phyloP scores from a whole-genome alignment of 192 early-diverging fungal species.

The Umbelopsis vinacea region DNA sequence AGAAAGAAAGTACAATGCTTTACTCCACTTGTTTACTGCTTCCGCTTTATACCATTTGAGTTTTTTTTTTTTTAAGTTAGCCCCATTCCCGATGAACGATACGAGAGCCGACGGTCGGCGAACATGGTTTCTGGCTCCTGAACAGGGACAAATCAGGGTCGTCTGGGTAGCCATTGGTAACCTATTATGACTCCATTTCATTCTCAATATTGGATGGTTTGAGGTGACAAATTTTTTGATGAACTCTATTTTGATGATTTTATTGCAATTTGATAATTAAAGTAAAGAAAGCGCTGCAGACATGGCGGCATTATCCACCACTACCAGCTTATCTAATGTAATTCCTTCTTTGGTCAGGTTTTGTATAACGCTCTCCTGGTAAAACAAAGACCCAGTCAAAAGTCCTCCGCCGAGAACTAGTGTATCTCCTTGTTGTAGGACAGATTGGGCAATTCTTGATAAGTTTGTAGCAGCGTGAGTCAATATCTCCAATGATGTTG shows the following conservation, averaged over 20 bases:
- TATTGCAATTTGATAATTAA: neutral
- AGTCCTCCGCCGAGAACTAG: conserved; percentile 21
- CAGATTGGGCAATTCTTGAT: neutral
- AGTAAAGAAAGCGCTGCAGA: neutral
- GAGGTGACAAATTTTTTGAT: too few relatives aligned
- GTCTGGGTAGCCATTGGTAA: too few relatives aligned
- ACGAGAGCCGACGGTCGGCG: too few relatives aligned
- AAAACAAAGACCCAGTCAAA: neutral
- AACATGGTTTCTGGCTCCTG: too few relatives aligned
- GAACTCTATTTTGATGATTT: neutral
- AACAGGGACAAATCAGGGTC: too few relatives aligned
- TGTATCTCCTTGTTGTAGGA: neutral
- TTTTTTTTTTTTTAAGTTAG: too few relatives aligned
- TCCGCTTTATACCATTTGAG: too few relatives aligned
- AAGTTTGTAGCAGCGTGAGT: conserved; percentile 1
- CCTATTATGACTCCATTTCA: too few relatives aligned
- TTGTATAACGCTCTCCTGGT: neutral
- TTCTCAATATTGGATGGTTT: too few relatives aligned
- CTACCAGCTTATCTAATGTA: neutral
- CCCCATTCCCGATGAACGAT: too few relatives aligned
- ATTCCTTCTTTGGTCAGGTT: neutral
- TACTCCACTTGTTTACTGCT: too few relatives aligned
- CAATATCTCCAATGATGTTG: conserved; percentile 4
- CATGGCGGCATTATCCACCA: neutral
- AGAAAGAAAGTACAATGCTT: neutral